Evolutionary conservation across 1,284 basidiomycete species (phyloP), one percentile per base, ranked within the genome.

Genomic region (Boletus sp.): DNA sequence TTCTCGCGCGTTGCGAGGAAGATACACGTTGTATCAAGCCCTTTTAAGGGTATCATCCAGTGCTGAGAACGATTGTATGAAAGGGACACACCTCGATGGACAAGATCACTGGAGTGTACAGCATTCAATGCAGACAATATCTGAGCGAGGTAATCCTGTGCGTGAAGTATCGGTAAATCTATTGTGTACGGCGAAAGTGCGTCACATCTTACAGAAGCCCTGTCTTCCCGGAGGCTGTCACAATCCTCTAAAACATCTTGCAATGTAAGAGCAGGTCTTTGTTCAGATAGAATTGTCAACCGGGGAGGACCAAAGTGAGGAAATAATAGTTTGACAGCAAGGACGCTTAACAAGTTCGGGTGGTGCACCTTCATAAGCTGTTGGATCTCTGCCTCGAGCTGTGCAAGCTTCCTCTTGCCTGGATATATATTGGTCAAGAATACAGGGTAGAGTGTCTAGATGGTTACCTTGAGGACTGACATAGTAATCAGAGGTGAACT

Each of bases 161-260:
- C n/a, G 8, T 41, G 12, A 0, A 35, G 17, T 4, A 19, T 39
- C 8, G 17, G 23, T 53, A 23, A 51, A 41, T 34, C 2, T 8
- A 17, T 25, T 13, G 5, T 3, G 9, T 6, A 9, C 2, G 38
- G 8, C 14, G 27, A 2, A 42, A 22, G 41, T 17, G 32, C 41
- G 13, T 67, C 71, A 27, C 1, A 10, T 19, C 61, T 53, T 52
- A 85, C 82, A 25, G 73, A 72, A n/a, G 80, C 82, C 26, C 82
- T 73, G 29, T 82, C 81, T 62, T 88, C 84, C 40, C 78, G 73
- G 27, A 88, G 65, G 17, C 70, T 73, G 36, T 84, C 80, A 47
- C 77, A 81, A 57, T 89, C 83, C 50, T 84, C 77, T 14, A 90
- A 68, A 6, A 90, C 75, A 53, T 88, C 84, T 30, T 77, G 70